These are phyloP conservation scores for Coemansia sp. DNA, from an alignment of 192 early-diverging fungal species.

Conservation along the genomic window DNA sequence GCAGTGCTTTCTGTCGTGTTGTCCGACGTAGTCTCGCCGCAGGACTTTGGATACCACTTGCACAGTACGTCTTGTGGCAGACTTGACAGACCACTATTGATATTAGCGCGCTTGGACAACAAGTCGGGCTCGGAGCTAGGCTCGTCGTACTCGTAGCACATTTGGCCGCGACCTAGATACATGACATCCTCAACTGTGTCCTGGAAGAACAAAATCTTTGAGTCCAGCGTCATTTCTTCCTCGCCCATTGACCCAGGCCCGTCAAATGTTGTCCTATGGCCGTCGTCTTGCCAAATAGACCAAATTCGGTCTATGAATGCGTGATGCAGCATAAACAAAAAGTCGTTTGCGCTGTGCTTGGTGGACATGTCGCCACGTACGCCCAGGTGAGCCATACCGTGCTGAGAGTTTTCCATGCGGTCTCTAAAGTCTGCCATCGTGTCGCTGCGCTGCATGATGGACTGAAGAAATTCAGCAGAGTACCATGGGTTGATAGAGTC, in stretches of 20 bases:
- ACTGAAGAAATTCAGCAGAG: slow-evolving; percentile 29
- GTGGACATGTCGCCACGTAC: slow-evolving; percentile 46
- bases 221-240: slow-evolving; percentile 27
- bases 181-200: slow-evolving; percentile 31
- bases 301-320: slow-evolving; percentile 60
- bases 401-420: slow-evolving; percentile 44
- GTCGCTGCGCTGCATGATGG: slow-evolving; percentile 26
- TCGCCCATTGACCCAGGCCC: slow-evolving; percentile 21
- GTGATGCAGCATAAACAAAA: slow-evolving; percentile 63
- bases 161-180: slow-evolving; percentile 29
- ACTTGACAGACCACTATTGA: neutral
- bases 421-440: slow-evolving; percentile 29
- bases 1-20: neutral
- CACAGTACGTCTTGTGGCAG: neutral
- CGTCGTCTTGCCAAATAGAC: slow-evolving; percentile 54
- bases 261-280: slow-evolving; percentile 18
- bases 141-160: slow-evolving; percentile 38
- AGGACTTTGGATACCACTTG: slow-evolving; percentile 13
- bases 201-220: slow-evolving; percentile 15
- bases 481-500: slow-evolving; percentile 33
- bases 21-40: neutral
- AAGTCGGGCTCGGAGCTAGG: slow-evolving; percentile 1
- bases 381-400: slow-evolving; percentile 41
- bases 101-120: neutral
- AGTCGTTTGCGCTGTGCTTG: slow-evolving; percentile 54